phyloP scores from a whole-genome alignment of 306 rosid species.

The Ormosia semicastrata region DNA sequence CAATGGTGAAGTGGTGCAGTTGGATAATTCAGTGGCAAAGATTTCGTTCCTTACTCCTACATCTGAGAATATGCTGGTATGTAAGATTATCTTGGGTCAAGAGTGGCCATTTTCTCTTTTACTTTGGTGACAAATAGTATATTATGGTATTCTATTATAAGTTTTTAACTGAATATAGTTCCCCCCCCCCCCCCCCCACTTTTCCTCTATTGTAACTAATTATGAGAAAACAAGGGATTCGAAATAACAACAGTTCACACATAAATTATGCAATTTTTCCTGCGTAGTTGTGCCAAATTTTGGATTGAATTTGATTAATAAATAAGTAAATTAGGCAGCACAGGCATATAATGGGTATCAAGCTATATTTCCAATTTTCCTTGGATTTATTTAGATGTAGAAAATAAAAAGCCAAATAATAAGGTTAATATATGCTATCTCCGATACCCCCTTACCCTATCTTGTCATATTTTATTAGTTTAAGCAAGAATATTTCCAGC shows the following conservation, averaged over 20 bases:
- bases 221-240: constrained; percentile 16
- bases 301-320: not conserved
- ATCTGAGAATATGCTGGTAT: constrained; percentile 84
- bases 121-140: not conserved
- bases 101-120: constrained; percentile 1
- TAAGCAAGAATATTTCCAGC: not conserved
- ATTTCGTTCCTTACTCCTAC: constrained; percentile 87
- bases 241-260: not conserved
- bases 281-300: not conserved
- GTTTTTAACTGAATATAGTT: not conserved
- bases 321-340: not conserved
- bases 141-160: not conserved
- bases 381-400: not conserved
- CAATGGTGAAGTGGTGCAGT: constrained; percentile 64
- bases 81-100: constrained; percentile 23
- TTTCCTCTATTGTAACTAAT: not conserved
- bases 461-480: not conserved
- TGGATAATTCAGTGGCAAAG: constrained; percentile 62
- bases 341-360: not conserved
- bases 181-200: no score
- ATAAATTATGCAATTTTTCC: not conserved
- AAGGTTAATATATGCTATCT: not conserved
- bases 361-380: constrained; percentile 4
- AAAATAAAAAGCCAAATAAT: not conserved
- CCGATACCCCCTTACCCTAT: not conserved